Evolutionary conservation across 345 rosid species (phyloP), one percentile per base, ranked within the genome.

Genomic region (Linum lewisii): DNA sequence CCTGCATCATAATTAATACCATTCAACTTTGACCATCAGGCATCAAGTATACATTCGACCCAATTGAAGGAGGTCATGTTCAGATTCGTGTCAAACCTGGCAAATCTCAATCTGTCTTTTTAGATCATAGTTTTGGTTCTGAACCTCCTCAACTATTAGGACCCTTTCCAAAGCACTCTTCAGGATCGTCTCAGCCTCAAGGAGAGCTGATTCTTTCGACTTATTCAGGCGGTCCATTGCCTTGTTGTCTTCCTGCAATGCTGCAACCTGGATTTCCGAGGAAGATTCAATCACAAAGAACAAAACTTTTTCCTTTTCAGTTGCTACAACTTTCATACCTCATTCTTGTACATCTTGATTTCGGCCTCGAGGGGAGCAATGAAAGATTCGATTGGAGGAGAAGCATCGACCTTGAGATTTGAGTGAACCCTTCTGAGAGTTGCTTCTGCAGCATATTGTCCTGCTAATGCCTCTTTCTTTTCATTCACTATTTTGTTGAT

Each of bases 121-220:
- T 67, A 93, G 75, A 63, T 89, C 97, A 44, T 74, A 87, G 82
- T 93, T 93, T 19, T 83, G 94, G 73, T 89, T 93, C 57, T 93
- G 99, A 55, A 89, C 92, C 62, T 93, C 95, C 72, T 89, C 97
- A 57, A 93, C 99, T 11, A 89, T 84, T 45, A 93, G 68, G 64
- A 84, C 97, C 69, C 99, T 84, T 64, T 93, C 99, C n/a, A 93
- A 73, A 13, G 99, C 94, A 61, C 94, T 89, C 66, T 61, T 66
- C 72, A 93, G 62, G 54, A 93, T 93, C 63, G 72, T 74, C 80
- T 89, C 99, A 34, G 99, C 97, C 77, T 93, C 99, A 18, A 93
- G 78, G 67, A 93, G 73, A 25, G 99, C 95, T 0, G 63, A 61
- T 61, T 87, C 95, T 74, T 93, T 93, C 4, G 99, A 82, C 72